Evolutionary conservation across 1,284 basidiomycete species (phyloP).

Genomic region (Ceratobasidium theobromae): DNA sequence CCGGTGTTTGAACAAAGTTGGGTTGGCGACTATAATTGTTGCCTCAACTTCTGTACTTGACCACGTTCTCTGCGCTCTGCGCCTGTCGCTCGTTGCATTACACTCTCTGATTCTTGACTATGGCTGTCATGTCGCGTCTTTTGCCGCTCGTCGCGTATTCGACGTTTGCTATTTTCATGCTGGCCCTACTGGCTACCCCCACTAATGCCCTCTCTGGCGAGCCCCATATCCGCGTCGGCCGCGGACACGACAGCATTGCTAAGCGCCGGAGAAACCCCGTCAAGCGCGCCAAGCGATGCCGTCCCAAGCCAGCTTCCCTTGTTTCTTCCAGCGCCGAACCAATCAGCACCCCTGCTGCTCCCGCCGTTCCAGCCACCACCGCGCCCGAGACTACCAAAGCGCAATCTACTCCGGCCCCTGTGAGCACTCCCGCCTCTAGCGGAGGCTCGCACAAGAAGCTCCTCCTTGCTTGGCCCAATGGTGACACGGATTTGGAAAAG

Average conservation of each 20-base stretch:
- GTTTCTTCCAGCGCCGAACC: background rate
- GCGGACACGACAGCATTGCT: conserved; percentile 50
- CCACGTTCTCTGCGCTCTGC: background rate
- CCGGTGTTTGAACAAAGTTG: background rate
- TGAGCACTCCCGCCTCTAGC: conserved; percentile 35
- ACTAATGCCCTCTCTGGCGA: conserved; percentile 3
- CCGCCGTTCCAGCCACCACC: conserved; percentile 32
- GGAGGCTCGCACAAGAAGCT: conserved; percentile 50
- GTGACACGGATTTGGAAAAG: conserved; percentile 41
- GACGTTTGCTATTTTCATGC: conserved; percentile 25
- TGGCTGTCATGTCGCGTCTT: conserved; percentile 21
- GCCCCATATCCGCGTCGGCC: conserved; percentile 44
- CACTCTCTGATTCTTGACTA: conserved; percentile 1
- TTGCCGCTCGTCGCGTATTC: conserved; percentile 17
- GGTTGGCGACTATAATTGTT: background rate
- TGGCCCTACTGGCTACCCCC: conserved; percentile 22
- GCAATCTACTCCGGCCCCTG: conserved; percentile 32
- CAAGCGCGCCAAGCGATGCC: conserved; percentile 17
- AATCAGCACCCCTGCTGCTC: conserved; percentile 26
- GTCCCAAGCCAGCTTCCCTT: conserved; percentile 18
- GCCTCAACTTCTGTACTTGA: background rate
- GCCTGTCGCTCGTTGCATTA: conserved; percentile 16
- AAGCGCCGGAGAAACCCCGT: conserved; percentile 40
- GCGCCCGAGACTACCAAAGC: conserved; percentile 31
- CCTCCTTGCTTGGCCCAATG: conserved; percentile 66